Percentiles rank a stretch among this genome's conserved stretches.
Evolutionary conservation across 2,329 filamentous ascomycete species (phyloP).

Genomic region (Curvularia sp.): DNA sequence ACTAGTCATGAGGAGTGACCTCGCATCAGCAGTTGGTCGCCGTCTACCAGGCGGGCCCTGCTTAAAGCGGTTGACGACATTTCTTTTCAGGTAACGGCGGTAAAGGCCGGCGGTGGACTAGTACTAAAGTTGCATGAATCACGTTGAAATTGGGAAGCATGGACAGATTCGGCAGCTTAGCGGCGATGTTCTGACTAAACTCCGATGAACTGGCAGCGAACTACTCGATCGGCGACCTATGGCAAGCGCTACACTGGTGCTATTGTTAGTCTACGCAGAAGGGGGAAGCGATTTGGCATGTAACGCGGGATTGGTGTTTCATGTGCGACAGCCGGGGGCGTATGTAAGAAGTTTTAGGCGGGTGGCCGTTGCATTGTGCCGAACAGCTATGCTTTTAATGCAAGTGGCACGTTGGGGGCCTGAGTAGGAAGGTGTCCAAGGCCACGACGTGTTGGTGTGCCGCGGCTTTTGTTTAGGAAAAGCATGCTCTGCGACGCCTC

Average conservation of each 20-base stretch:
- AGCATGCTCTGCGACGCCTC: constrained; percentile 8
- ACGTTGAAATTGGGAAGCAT: background rate
- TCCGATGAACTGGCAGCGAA: constrained; percentile 20
- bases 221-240: constrained; percentile 14
- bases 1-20: constrained; percentile 2
- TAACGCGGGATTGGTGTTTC: constrained; percentile 2
- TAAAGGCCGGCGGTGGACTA: background rate
- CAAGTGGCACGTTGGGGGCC: constrained; percentile 1
- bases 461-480: constrained; percentile 1
- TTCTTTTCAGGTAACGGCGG: background rate
- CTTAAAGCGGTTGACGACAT: background rate
- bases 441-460: background rate
- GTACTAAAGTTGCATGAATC: background rate
- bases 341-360: background rate
- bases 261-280: background rate
- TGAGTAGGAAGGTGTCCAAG: background rate
- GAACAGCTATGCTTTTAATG: background rate
- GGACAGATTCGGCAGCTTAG: constrained; percentile 9
- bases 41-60: background rate
- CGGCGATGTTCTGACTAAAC: constrained; percentile 5
- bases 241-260: background rate
- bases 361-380: constrained; percentile 1
- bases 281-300: background rate
- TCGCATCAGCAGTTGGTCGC: too few relatives aligned
- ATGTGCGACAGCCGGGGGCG: constrained; percentile 1